Conservation (phyloP, 2,329 filamentous ascomycete species). For the Colletotrichum truncatum region DNA sequence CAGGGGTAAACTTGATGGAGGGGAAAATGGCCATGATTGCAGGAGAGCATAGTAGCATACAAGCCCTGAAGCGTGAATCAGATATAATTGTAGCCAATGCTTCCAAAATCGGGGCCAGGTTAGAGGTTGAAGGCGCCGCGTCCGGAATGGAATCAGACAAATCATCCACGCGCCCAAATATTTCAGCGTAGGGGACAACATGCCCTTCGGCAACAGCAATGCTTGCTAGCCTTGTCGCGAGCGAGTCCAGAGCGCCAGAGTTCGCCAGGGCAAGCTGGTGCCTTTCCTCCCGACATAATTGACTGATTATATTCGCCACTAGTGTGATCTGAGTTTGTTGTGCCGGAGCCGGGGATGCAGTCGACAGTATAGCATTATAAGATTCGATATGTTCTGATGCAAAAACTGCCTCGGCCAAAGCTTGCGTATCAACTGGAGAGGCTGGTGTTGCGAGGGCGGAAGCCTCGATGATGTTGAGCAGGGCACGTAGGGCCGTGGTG, state of each 20-base stretch:
- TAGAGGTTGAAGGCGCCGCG: conserved; percentile 66
- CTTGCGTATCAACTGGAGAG: conserved; percentile 56
- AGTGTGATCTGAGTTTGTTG: conserved; percentile 71
- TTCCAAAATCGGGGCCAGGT: conserved; percentile 76
- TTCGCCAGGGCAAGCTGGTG: conserved; percentile 79
- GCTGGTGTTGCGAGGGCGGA: conserved; percentile 62
- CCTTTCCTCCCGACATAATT: conserved; percentile 72
- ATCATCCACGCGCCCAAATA: conserved; percentile 61
- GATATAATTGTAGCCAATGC: conserved; percentile 81
- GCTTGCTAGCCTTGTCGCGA: conserved; percentile 77
- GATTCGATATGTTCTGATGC: conserved; percentile 23
- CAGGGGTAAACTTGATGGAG: conserved; percentile 60
- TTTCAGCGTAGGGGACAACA: conserved; percentile 72
- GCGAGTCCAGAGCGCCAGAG: conserved; percentile 78
- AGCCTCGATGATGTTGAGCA: conserved; percentile 77
- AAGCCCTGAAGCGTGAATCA: conserved; percentile 81
- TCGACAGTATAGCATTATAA: conserved; percentile 67
- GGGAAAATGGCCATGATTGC: conserved; percentile 76
- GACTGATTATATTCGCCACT: conserved; percentile 63
- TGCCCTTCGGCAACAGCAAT: conserved; percentile 75
- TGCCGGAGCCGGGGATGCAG: conserved; percentile 59
- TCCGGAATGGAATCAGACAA: conserved; percentile 67
- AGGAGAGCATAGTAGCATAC: conserved; percentile 74
- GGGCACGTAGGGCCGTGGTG: conserved; percentile 76
- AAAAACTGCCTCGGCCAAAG: conserved; percentile 74